Base-by-base conservation (phyloP, 129 eudicot species). In the Centella asiatica region DNA sequence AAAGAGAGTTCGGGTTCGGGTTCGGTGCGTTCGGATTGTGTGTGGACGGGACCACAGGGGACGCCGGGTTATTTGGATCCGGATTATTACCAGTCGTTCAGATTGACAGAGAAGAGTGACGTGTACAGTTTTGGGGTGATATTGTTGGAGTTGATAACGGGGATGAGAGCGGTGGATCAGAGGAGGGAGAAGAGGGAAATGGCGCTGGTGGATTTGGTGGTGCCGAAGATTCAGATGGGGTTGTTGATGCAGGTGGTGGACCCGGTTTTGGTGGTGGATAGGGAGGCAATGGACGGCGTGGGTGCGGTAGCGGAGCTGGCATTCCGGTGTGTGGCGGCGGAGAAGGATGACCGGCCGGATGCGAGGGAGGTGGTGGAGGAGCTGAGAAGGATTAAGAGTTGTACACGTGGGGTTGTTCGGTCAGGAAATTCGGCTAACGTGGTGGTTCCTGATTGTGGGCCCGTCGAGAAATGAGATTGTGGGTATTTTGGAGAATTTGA, bases 21-120 rank as follows among this genome's bases (percentile, higher is more conserved):
- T 17, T 34, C 33, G 33, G 57, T 55, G 22, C 66, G 76, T 24
- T 75, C 93, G 9, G 95, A 81, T 10, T 84, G 86, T 45, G 98
- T 92, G 29, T 87, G 98, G 83, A 92, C 98, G 5, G 98, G 98
- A n/a, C 98, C 98, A 0, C 98, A 92, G 34, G 98, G 98, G 36
- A 92, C 98, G 0, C 96, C 96, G 6, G 99, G 96, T 28, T 92
- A 87, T 60, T 72, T 87, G 58, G 96, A 92, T 61, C 99, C 99
- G 15, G 96, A 87, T 60, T 87, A 92, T 26, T 76, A 92, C 17
- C 65, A 67, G 55, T 92, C 98, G 9, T 92, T 92, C 27, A 66
- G 83, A 52, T 49, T 92, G 66, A 92, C 95, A 13, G 98, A 92
- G 62, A 92, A 87, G 78, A 92, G 98, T 28, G 98, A 92, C 60